These are phyloP conservation scores for Aspergillus sp. DNA, from an alignment of 2,329 filamentous ascomycete species.

Conservation along the genomic window DNA sequence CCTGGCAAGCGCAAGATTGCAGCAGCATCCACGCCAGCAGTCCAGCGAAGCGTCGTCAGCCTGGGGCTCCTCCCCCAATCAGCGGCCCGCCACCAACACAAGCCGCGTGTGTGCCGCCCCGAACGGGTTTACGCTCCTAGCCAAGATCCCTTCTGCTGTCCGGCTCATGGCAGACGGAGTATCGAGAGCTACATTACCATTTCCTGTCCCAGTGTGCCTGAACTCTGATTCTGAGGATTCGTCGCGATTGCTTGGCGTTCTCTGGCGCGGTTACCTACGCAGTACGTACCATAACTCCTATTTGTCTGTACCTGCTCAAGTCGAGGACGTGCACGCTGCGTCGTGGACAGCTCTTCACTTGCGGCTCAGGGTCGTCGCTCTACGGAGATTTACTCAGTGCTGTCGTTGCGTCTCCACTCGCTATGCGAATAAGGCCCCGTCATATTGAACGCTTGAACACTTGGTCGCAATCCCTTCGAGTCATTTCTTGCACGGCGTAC, in stretches of 20 bases:
- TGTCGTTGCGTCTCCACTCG: conserved; percentile 1
- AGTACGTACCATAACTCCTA: too few species aligned
- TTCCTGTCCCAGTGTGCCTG: not conserved
- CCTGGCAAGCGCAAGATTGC: conserved; percentile 4
- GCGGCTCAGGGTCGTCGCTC: not conserved
- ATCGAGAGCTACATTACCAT: not conserved
- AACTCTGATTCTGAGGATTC: not conserved
- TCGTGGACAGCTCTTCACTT: not conserved
- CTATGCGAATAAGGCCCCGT: conserved; percentile 2
- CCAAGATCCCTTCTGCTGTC: conserved; percentile 26
- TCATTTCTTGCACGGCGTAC: not conserved
- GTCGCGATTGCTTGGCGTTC: not conserved
- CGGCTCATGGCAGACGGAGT: not conserved
- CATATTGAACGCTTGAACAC: not conserved
- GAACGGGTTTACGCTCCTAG: conserved; percentile 29
- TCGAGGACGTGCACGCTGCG: too few species aligned
- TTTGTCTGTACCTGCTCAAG: too few species aligned
- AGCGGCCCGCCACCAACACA: conserved; percentile 29
- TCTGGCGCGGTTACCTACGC: too few species aligned
- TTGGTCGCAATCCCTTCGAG: not conserved
- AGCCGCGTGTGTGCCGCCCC: conserved; percentile 37
- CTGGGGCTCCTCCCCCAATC: conserved; percentile 33
- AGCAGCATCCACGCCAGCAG: conserved; percentile 21
- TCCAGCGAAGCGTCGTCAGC: conserved; percentile 38
- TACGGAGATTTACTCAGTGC: not conserved